Conservation (phyloP, 1,284 basidiomycete species). For the Tetrapyrgos nigripes region DNA sequence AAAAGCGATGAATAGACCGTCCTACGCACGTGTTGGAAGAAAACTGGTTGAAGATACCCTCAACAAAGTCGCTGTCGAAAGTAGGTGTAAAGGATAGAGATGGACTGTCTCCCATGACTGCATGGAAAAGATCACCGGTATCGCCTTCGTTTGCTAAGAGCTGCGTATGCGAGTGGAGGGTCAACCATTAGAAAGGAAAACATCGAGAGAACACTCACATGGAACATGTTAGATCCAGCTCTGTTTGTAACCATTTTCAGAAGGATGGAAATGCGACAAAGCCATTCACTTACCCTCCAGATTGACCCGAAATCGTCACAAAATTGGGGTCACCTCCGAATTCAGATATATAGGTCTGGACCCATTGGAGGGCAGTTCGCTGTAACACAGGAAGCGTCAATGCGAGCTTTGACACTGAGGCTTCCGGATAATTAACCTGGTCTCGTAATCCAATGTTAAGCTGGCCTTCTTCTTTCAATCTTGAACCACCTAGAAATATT, state of each 20-base stretch:
- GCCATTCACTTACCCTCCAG: not conserved
- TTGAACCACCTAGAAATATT: conserved; percentile 3
- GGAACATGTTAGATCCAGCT: conserved; percentile 21
- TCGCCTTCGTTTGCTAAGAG: conserved; percentile 19
- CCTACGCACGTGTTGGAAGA: conserved; percentile 15
- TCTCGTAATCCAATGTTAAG: conserved; percentile 46
- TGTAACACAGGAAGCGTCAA: conserved; percentile 15
- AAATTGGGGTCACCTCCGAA: conserved; percentile 21
- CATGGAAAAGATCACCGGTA: conserved; percentile 16
- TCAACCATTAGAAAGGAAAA: not conserved
- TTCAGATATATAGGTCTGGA: conserved; percentile 17
- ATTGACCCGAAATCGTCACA: not conserved
- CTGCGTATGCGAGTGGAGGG: not conserved
- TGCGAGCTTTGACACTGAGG: not conserved
- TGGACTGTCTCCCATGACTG: conserved; percentile 20
- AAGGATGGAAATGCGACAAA: not conserved
- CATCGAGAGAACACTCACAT: conserved; percentile 5
- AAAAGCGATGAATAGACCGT: no score
- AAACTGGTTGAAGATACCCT: conserved; percentile 13
- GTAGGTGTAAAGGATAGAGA: conserved; percentile 17
- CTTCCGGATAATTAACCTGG: conserved; percentile 31
- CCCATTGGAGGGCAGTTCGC: conserved; percentile 39
- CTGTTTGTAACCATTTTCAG: conserved; percentile 16
- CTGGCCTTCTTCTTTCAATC: conserved; percentile 27
- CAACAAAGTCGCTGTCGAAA: conserved; percentile 11